phyloP scores from a whole-genome alignment of 108 stramenopile species.

The Pseudonitzschia multistriata region DNA sequence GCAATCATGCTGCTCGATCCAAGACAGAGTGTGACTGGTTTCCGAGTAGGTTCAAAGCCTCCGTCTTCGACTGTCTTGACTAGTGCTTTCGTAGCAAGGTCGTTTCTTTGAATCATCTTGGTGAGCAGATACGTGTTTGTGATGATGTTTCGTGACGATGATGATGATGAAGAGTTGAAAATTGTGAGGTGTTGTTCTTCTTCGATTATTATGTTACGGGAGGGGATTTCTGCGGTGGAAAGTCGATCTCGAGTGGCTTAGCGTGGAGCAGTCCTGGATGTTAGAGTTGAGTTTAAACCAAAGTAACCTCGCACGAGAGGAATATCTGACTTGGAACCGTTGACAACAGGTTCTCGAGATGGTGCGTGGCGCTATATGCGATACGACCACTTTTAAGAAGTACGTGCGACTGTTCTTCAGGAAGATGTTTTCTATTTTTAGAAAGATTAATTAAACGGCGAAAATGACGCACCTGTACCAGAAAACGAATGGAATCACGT shows the following conservation, averaged over 20 bases:
- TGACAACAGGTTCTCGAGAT: not conserved
- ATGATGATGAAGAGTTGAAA: not conserved
- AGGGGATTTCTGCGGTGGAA: not conserved
- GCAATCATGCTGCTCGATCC: not conserved
- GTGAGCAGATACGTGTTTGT: not conserved
- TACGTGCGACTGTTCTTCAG: not conserved
- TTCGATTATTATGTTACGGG: not conserved
- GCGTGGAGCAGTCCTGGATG: not conserved
- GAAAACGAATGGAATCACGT: not conserved
- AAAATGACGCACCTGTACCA: not conserved
- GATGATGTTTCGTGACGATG: not conserved
- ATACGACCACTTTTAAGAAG: not conserved
- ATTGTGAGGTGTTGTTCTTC: not conserved
- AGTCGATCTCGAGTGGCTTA: too few relatives aligned
- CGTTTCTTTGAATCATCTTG: not conserved
- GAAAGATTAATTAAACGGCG: not conserved
- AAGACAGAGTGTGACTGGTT: not conserved
- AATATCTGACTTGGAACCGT: not conserved
- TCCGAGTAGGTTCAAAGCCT: not conserved
- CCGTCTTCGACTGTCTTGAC: not conserved
- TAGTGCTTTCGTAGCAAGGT: conserved; percentile 1
- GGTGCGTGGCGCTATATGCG: not conserved
- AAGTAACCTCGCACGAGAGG: not conserved
- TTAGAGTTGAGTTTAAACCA: not conserved
- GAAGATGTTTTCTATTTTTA: not conserved